A percentile compares a stretch with the other conserved stretches of the same genome.
Evolutionary conservation across 2,329 filamentous ascomycete species (phyloP).

Genomic region (Pezicula neosporulosa): DNA sequence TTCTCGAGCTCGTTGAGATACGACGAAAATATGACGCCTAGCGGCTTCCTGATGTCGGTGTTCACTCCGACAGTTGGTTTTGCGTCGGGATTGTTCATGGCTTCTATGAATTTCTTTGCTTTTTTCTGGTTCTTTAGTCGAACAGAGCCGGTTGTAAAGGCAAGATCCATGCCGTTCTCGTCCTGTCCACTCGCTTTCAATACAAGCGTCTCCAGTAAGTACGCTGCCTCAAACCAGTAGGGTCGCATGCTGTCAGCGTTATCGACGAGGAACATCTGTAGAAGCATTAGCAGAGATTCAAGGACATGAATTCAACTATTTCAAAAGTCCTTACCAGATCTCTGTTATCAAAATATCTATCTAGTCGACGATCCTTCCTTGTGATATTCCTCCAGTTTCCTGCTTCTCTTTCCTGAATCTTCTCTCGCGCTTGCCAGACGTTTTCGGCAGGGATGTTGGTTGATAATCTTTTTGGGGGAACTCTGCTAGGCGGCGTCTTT

Average conservation of each 20-base stretch:
- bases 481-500: no score
- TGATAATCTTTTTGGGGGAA: no score
- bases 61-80: no score
- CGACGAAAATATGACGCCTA: no score
- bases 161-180: slow-evolving; percentile 26
- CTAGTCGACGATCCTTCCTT: not conserved
- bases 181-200: slow-evolving; percentile 24
- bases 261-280: slow-evolving; percentile 26
- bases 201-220: slow-evolving; percentile 21
- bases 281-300: not conserved
- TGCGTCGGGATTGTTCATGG: not conserved
- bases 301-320: not conserved
- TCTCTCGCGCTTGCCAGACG: no score
- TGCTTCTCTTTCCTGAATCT: not conserved
- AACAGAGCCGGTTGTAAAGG: slow-evolving; percentile 11
- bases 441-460: no score
- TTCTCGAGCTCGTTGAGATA: no score
- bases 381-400: not conserved
- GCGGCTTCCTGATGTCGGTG: no score
- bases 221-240: slow-evolving; percentile 19
- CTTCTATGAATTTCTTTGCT: slow-evolving; percentile 1
- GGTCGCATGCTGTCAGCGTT: slow-evolving; percentile 23
- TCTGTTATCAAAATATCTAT: slow-evolving; percentile 10
- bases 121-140: not conserved
- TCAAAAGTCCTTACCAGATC: slow-evolving; percentile 3